These are phyloP conservation scores for Tilletia indica DNA, from an alignment of 1,284 basidiomycete genomes.

Conservation along the genomic window DNA sequence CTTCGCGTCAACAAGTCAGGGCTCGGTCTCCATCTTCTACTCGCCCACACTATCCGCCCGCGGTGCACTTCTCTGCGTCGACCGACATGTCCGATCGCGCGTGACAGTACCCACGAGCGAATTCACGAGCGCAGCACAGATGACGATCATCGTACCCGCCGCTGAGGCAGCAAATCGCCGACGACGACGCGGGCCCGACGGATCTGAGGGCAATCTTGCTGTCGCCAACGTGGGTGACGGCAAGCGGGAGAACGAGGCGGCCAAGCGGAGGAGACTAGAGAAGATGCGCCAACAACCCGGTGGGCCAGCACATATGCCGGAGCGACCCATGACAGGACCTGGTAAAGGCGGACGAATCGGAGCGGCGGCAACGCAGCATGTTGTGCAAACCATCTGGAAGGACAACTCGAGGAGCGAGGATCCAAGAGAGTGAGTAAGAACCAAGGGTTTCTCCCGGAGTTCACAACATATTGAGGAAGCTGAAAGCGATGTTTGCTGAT, in stretches of 20 bases:
- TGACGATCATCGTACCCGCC: conserved; percentile 33
- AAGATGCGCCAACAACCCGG: conserved; percentile 77
- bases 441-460: background rate
- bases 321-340: conserved; percentile 75
- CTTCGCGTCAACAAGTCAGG: conserved; percentile 57
- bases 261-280: conserved; percentile 77
- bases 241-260: conserved; percentile 49
- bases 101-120: background rate
- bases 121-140: conserved; percentile 15
- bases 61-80: conserved; percentile 83
- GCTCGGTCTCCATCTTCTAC: conserved; percentile 83
- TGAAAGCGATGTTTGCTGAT: background rate
- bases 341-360: conserved; percentile 91
- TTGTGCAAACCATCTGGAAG: conserved; percentile 81
- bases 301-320: conserved; percentile 61
- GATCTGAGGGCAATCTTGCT: conserved; percentile 66
- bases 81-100: conserved; percentile 48
- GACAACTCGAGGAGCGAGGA: conserved; percentile 58
- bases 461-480: background rate
- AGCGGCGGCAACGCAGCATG: conserved; percentile 87
- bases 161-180: conserved; percentile 16
- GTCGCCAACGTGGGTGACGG: conserved; percentile 77
- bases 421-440: conserved; percentile 69
- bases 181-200: conserved; percentile 63
- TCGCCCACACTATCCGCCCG: conserved; percentile 81